phyloP scores from a whole-genome alignment of 495 filamentous ascomycete genomes.

The Chlorociboria aeruginascens region DNA sequence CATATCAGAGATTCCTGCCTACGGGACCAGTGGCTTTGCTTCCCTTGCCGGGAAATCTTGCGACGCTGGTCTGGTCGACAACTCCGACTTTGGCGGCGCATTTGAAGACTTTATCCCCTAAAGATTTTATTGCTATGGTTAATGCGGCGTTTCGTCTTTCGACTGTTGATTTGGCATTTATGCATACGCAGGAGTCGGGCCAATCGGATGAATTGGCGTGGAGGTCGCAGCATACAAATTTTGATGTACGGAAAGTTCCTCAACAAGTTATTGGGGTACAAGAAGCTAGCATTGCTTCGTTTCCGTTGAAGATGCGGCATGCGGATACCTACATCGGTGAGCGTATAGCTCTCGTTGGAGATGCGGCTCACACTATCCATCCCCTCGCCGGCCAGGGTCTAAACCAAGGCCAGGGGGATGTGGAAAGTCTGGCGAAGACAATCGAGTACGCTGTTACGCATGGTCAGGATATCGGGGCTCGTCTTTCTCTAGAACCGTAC shows the following conservation, averaged over 20 bases:
- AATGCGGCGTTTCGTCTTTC: constrained; percentile 86
- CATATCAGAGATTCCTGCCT: constrained; percentile 93
- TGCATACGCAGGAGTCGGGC: constrained; percentile 48
- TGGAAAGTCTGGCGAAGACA: constrained; percentile 57
- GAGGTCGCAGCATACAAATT: constrained; percentile 58
- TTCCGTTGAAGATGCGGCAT: constrained; percentile 83
- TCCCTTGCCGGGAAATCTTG: constrained; percentile 69
- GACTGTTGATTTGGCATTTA: constrained; percentile 67
- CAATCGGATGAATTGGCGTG: constrained; percentile 71
- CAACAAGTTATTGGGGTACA: constrained; percentile 54
- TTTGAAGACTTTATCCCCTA: constrained; percentile 59
- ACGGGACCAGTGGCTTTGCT: constrained; percentile 84
- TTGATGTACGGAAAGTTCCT: constrained; percentile 39
- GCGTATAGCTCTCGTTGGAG: constrained; percentile 78
- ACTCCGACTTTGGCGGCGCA: constrained; percentile 63
- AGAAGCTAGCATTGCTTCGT: constrained; percentile 70
- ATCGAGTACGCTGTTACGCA: constrained; percentile 68
- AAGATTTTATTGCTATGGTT: constrained; percentile 74
- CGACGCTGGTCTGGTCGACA: constrained; percentile 90
- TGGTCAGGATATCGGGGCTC: constrained; percentile 71
- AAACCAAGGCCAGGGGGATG: constrained; percentile 85
- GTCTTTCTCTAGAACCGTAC: constrained; percentile 68
- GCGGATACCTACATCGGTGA: constrained; percentile 84
- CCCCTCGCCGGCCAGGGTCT: constrained; percentile 90
- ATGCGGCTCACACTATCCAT: constrained; percentile 91